These are phyloP conservation scores for Phenoliferia sp. DNA, from an alignment of 1,284 basidiomycete genomes.

Conservation along the genomic window DNA sequence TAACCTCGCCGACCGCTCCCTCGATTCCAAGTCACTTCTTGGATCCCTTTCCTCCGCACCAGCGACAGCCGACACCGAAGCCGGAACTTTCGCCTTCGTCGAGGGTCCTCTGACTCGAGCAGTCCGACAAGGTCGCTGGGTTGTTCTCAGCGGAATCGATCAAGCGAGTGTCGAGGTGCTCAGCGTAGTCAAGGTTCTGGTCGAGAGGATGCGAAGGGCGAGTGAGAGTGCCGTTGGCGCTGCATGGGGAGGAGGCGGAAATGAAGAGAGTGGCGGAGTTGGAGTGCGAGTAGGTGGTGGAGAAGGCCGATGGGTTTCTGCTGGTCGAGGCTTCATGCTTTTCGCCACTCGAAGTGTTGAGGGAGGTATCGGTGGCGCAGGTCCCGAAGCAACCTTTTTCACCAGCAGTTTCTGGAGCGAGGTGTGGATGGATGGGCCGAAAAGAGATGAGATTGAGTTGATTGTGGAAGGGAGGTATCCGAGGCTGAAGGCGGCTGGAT, in stretches of 20 bases:
- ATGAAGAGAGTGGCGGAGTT: conserved; percentile 53
- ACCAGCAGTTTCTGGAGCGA: conserved; percentile 76
- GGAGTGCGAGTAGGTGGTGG: conserved; percentile 54
- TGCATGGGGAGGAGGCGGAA: conserved; percentile 62
- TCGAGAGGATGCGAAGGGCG: conserved; percentile 24
- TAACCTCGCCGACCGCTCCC: conserved; percentile 86
- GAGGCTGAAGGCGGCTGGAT: conserved; percentile 50
- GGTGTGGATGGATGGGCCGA: conserved; percentile 59
- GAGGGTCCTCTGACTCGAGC: conserved; percentile 90
- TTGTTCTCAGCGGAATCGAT: conserved; percentile 91
- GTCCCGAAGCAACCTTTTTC: conserved; percentile 57
- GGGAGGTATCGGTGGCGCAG: background rate
- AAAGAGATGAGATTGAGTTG: conserved; percentile 58
- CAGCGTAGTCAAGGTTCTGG: conserved; percentile 72
- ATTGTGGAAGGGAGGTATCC: conserved; percentile 67
- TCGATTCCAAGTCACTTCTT: conserved; percentile 89
- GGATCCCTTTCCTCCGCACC: conserved; percentile 91
- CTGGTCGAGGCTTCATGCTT: conserved; percentile 44
- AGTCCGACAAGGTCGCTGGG: conserved; percentile 86
- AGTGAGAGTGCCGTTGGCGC: conserved; percentile 48
- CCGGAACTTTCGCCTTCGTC: conserved; percentile 93
- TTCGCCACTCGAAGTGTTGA: conserved; percentile 43
- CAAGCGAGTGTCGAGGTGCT: conserved; percentile 79
- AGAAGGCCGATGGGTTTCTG: conserved; percentile 41
- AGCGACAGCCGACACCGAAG: conserved; percentile 48